Conservation (phyloP, 2,329 filamentous ascomycete genomes). For the Aspergillus texensis region DNA sequence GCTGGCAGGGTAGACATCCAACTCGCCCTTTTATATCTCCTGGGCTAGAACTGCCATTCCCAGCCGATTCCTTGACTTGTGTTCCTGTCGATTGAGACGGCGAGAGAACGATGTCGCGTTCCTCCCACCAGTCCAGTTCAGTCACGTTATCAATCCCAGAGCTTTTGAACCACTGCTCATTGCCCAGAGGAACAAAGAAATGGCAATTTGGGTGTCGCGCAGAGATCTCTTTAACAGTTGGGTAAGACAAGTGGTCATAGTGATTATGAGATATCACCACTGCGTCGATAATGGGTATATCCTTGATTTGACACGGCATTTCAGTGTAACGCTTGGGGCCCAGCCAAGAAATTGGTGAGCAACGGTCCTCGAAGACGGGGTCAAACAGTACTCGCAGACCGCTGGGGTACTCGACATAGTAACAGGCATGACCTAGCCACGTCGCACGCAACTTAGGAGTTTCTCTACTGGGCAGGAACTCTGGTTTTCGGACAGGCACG, state of each 20-base stretch:
- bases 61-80: conserved; percentile 31
- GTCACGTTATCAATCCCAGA: conserved; percentile 75
- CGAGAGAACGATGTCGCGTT: conserved; percentile 70
- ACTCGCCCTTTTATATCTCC: conserved; percentile 69
- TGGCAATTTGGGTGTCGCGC: conserved; percentile 74
- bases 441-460: conserved; percentile 73
- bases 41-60: conserved; percentile 23
- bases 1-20: conserved; percentile 81
- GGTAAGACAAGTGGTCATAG: conserved; percentile 86
- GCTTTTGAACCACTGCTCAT: conserved; percentile 78
- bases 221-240: conserved; percentile 71
- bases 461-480: conserved; percentile 65
- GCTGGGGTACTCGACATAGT: conserved; percentile 84
- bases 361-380: conserved; percentile 87
- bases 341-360: conserved; percentile 71
- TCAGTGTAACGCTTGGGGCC: conserved; percentile 79
- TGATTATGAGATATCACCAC: conserved; percentile 85
- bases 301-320: conserved; percentile 72
- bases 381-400: conserved; percentile 90
- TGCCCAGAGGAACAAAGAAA: conserved; percentile 84
- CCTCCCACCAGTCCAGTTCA: conserved; percentile 95
- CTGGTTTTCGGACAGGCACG: conserved; percentile 67
- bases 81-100: conserved; percentile 30
- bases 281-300: conserved; percentile 65
- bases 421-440: conserved; percentile 95